These are phyloP conservation scores for Ganoderma lingzhi DNA, from an alignment of 1,284 basidiomycete genomes.

Conservation along the genomic window DNA sequence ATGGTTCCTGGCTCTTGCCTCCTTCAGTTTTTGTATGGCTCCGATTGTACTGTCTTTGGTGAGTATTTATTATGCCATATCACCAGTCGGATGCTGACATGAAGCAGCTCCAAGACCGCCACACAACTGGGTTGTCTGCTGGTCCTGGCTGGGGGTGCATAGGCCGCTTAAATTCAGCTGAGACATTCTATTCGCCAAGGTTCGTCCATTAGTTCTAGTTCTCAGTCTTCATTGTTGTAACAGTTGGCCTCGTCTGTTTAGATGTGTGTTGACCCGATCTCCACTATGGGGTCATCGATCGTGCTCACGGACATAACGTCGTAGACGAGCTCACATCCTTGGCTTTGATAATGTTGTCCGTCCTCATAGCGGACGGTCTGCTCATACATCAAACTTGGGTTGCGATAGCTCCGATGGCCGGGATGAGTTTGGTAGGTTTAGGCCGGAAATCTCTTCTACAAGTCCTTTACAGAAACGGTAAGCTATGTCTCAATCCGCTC, in stretches of 20 bases:
- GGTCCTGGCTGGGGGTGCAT: neutral
- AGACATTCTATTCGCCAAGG: neutral
- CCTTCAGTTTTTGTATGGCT: neutral
- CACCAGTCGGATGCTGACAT: neutral
- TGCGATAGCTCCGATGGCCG: neutral
- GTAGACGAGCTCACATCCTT: neutral
- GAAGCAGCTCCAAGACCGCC: neutral
- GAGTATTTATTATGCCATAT: neutral
- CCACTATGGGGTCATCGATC: neutral
- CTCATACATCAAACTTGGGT: conserved; percentile 1
- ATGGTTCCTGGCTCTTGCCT: neutral
- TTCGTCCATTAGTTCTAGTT: neutral
- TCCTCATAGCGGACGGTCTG: neutral
- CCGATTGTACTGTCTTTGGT: neutral
- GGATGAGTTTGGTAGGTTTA: neutral
- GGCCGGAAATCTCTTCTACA: neutral
- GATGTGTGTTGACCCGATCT: neutral
- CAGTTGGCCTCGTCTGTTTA: neutral
- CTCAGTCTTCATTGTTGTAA: neutral
- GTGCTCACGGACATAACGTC: neutral
- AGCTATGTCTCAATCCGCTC: neutral
- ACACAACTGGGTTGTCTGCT: neutral
- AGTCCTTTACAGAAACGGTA: neutral
- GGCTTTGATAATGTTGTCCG: neutral
- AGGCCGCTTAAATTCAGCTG: neutral